Evolutionary conservation across 1,284 basidiomycete genomes (phyloP), one percentile per base, ranked within the genome.

Genomic region (Mycosarcoma mackinlayi): DNA sequence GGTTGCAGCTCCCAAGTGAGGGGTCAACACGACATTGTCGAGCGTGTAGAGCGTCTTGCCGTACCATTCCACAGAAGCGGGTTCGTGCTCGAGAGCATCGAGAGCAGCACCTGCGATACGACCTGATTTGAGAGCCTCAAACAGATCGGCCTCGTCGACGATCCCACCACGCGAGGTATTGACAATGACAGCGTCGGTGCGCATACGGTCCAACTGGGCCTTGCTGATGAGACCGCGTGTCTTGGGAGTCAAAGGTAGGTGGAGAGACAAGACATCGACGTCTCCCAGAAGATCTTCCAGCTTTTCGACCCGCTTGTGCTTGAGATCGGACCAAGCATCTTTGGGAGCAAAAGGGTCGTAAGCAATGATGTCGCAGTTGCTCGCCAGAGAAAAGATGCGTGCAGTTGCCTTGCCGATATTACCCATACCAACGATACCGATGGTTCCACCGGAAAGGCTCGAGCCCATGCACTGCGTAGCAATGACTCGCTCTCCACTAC

Each of bases 381-480:
- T 46, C 16, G 44, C 44, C 8, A 34, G 30, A 7, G 19, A 33
- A 34, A 46, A 46, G 21, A 46, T 18, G 30, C 31, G 30, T 34
- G 30, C 44, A 4, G 44, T 46, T 8, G 44, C 44, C 31, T 46
- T 46, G 30, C 44, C 44, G 11, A 46, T 46, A 13, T 46, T 46
- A 14, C 44, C 44, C 44, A 46, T 46, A 7, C 44, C 44, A 19
- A 46, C 44, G 21, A 46, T 46, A 24, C 44, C 44, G 8, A 46
- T 35, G 19, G 44, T 46, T 11, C 16, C 35, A 13, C 30, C 44
- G 11, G 31, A 33, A 21, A 46, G 31, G 11, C 44, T 21, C 4
- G 44, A 46, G 13, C 44, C 44, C 44, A 46, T 46, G 30, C 44
- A 46, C 31, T 46, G n/a, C 3, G 44, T 46, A 13, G 44, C 44